phyloP scores from a whole-genome alignment of 2,329 filamentous ascomycete genomes.

The Alternaria panax region DNA sequence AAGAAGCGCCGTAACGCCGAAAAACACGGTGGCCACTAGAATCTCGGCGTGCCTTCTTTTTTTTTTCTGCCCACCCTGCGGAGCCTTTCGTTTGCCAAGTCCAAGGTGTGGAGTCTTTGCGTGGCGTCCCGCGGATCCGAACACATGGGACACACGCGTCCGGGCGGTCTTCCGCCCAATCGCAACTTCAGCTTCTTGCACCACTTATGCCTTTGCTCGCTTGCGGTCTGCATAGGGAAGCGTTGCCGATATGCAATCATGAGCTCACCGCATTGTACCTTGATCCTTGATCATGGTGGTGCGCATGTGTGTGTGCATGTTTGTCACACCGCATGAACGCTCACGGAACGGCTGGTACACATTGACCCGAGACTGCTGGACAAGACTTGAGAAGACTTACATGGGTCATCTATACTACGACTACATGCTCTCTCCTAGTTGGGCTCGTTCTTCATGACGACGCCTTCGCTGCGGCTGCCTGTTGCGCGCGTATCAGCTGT shows the following conservation, averaged over 20 bases:
- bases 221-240: conserved; percentile 5
- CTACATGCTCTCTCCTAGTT: conserved; percentile 2
- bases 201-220: background rate
- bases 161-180: conserved; percentile 16
- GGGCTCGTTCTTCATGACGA: conserved; percentile 1
- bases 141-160: conserved; percentile 19
- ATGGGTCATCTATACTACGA: conserved; percentile 6
- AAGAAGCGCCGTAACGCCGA: conserved; percentile 12
- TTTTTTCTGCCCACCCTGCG: background rate
- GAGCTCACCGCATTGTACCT: conserved; percentile 16
- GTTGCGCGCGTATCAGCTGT: conserved; percentile 52
- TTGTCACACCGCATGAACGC: conserved; percentile 21
- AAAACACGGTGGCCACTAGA: conserved; percentile 12
- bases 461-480: conserved; percentile 33
- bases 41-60: conserved; percentile 12
- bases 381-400: conserved; percentile 1
- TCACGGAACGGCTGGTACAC: background rate
- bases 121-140: conserved; percentile 19
- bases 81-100: conserved; percentile 10
- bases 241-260: conserved; percentile 8
- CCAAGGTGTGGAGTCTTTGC: conserved; percentile 10
- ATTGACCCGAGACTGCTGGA: background rate
- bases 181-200: background rate
- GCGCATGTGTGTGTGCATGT: conserved; percentile 7
- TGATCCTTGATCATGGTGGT: conserved; percentile 6